Evolutionary conservation across 345 rosid genomes (phyloP).

Genomic region (Cochlearia excelsa): DNA sequence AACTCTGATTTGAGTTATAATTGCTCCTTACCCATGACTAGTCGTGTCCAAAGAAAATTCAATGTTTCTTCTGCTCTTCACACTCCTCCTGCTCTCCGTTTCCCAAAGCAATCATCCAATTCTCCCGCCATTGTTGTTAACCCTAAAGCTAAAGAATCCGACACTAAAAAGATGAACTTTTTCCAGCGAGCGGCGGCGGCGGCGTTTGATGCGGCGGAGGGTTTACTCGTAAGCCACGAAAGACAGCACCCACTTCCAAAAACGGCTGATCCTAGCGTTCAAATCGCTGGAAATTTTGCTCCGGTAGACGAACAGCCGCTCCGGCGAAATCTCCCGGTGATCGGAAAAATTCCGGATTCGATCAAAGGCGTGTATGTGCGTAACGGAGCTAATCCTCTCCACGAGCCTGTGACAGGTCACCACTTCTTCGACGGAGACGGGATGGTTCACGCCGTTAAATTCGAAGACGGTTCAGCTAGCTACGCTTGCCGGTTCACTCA

Average conservation of each 20-base stretch:
- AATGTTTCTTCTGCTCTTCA: slow-evolving; percentile 47
- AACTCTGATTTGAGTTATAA: slow-evolving; percentile 26
- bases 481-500: slow-evolving; percentile 80
- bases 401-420: slow-evolving; percentile 83
- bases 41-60: slow-evolving; percentile 31
- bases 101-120: slow-evolving; percentile 43
- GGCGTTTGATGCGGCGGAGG: slow-evolving; percentile 58
- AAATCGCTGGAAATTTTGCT: slow-evolving; percentile 77
- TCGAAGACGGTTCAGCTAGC: slow-evolving; percentile 56
- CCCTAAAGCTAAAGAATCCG: slow-evolving; percentile 20
- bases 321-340: slow-evolving; percentile 48
- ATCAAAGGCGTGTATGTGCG: slow-evolving; percentile 67
- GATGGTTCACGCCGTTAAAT: slow-evolving; percentile 77
- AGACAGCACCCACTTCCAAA: slow-evolving; percentile 60
- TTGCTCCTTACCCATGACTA: slow-evolving; percentile 31
- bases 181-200: slow-evolving; percentile 54
- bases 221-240: slow-evolving; percentile 56
- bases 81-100: slow-evolving; percentile 52
- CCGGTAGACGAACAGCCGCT: slow-evolving; percentile 73
- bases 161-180: slow-evolving; percentile 46
- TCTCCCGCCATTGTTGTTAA: slow-evolving; percentile 35
- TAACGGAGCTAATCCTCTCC: slow-evolving; percentile 89
- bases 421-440: slow-evolving; percentile 92
- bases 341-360: slow-evolving; percentile 59
- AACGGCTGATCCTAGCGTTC: slow-evolving; percentile 67